Conservation (phyloP, 2,329 filamentous ascomycete genomes). For the Polytolypa hystricis region DNA sequence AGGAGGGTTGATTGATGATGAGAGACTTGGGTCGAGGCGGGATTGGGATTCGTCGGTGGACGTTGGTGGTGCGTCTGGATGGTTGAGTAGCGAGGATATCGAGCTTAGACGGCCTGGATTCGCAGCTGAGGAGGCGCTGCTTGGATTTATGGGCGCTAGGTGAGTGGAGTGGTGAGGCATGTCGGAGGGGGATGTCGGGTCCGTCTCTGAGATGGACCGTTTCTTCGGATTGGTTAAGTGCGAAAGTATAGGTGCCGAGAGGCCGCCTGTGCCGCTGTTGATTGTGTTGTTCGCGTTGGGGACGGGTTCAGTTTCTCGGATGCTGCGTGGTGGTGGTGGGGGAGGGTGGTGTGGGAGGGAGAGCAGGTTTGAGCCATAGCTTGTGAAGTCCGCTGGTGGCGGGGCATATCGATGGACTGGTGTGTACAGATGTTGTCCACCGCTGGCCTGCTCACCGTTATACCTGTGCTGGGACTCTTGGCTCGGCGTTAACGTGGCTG, state of each 20-base stretch:
- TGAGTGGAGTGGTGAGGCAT: slow-evolving; percentile 24
- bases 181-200: slow-evolving; percentile 16
- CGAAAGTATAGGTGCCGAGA: slow-evolving; percentile 20
- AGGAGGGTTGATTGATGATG: slow-evolving; percentile 14
- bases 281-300: not conserved
- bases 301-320: too few species aligned
- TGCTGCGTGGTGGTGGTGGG: slow-evolving; percentile 19
- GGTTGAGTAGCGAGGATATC: slow-evolving; percentile 66
- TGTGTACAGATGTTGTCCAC: slow-evolving; percentile 27
- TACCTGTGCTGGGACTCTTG: slow-evolving; percentile 25
- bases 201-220: slow-evolving; percentile 25
- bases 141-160: slow-evolving; percentile 25
- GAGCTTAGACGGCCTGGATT: slow-evolving; percentile 56
- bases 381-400: slow-evolving; percentile 41
- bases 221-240: slow-evolving; percentile 23
- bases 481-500: slow-evolving; percentile 20
- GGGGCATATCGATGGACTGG: slow-evolving; percentile 30
- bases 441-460: slow-evolving; percentile 22
- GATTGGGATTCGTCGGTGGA: slow-evolving; percentile 20
- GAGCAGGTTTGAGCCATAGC: slow-evolving; percentile 26
- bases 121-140: slow-evolving; percentile 13
- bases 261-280: slow-evolving; percentile 8
- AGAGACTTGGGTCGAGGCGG: slow-evolving; percentile 32
- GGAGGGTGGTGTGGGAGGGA: slow-evolving; percentile 22
- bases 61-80: slow-evolving; percentile 34